phyloP scores from a whole-genome alignment of 2,329 filamentous ascomycete genomes.

The Fusarium sp. region DNA sequence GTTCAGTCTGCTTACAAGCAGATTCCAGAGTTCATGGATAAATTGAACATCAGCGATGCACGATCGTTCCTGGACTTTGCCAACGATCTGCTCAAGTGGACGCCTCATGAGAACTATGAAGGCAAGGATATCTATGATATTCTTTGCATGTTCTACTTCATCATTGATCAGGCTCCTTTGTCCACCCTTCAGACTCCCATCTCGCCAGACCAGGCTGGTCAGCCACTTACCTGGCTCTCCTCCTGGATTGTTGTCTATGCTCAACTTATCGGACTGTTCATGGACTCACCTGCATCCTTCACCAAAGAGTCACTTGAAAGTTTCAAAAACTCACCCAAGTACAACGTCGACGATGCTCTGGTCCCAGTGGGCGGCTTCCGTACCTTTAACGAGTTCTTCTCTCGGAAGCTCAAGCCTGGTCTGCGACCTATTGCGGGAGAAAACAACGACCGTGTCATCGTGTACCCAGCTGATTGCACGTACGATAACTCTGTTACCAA shows the following conservation, averaged over 20 bases:
- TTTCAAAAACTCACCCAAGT: constrained; percentile 10
- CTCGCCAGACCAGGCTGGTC: background rate
- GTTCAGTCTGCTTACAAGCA: background rate
- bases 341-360: constrained; percentile 2
- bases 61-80: constrained; percentile 11
- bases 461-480: constrained; percentile 7
- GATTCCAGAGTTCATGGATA: constrained; percentile 14
- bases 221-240: constrained; percentile 8
- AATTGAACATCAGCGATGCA: constrained; percentile 3
- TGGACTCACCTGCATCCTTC: background rate
- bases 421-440: background rate
- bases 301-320: background rate
- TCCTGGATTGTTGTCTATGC: constrained; percentile 14
- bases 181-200: background rate
- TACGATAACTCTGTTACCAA: constrained; percentile 6
- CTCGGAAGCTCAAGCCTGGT: constrained; percentile 1
- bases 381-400: constrained; percentile 12
- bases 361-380: constrained; percentile 10
- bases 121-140: constrained; percentile 16
- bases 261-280: constrained; percentile 12
- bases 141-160: constrained; percentile 5
- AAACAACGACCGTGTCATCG: background rate
- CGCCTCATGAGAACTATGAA: background rate
- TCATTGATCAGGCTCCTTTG: constrained; percentile 3
- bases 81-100: constrained; percentile 15